Evolutionary conservation across 1,139 yeast species (phyloP).

Genomic region (Scheffersomyces cryptocercus): DNA sequence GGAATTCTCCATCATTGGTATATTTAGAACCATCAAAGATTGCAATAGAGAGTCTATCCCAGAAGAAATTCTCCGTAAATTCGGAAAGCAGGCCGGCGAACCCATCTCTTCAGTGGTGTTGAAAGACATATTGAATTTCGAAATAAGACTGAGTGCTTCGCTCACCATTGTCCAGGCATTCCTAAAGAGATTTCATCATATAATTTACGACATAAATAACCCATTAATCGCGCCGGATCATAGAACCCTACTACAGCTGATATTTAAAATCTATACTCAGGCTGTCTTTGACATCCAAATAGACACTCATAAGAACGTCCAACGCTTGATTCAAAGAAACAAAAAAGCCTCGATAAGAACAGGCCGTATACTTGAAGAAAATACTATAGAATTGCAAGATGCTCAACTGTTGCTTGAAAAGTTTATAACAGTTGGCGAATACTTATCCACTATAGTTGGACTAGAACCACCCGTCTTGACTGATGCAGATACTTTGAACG

Average conservation of each 20-base stretch:
- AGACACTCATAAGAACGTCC: slow-evolving; percentile 33
- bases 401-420: slow-evolving; percentile 40
- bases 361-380: slow-evolving; percentile 62
- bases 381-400: slow-evolving; percentile 42
- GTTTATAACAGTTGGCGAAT: slow-evolving; percentile 45
- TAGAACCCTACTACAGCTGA: slow-evolving; percentile 18
- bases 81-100: slow-evolving; percentile 21
- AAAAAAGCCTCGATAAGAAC: slow-evolving; percentile 62
- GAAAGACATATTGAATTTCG: slow-evolving; percentile 55
- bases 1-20: slow-evolving; percentile 66
- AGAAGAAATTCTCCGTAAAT: slow-evolving; percentile 19
- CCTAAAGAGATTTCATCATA: slow-evolving; percentile 48
- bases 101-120: slow-evolving; percentile 51
- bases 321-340: slow-evolving; percentile 39
- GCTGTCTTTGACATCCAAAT: slow-evolving; percentile 42
- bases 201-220: slow-evolving; percentile 14
- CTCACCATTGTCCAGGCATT: slow-evolving; percentile 50
- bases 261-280: slow-evolving; percentile 50
- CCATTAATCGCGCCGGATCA: slow-evolving; percentile 12
- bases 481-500: slow-evolving; percentile 17
- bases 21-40: slow-evolving; percentile 47
- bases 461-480: slow-evolving; percentile 31
- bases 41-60: slow-evolving; percentile 28
- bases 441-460: slow-evolving; percentile 44
- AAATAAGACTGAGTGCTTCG: slow-evolving; percentile 48